Evolutionary conservation across 306 rosid species (phyloP).

Genomic region (Spatholobus suberectus): DNA sequence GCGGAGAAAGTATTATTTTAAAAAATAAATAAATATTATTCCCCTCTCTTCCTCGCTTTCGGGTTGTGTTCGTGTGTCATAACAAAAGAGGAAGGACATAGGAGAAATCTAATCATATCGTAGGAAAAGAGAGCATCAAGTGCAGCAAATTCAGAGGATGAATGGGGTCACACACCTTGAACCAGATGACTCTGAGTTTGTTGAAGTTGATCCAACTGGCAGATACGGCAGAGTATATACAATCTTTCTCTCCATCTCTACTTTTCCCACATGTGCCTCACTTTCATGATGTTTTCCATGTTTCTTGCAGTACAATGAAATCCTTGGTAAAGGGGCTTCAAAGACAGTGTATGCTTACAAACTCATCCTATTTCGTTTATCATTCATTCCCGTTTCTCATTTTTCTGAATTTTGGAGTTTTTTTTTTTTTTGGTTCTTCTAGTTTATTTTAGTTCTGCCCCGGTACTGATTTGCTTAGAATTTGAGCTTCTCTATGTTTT

Average conservation of each 20-base stretch:
- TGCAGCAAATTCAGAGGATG: conserved; percentile 51
- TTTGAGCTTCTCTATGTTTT: conserved; percentile 41
- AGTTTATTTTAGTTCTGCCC: conserved; percentile 29
- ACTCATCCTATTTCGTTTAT: conserved; percentile 17
- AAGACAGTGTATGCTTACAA: conserved; percentile 81
- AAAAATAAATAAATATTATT: conserved; percentile 37
- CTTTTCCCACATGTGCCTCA: conserved; percentile 5
- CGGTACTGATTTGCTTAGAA: conserved; percentile 41
- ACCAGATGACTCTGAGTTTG: conserved; percentile 70
- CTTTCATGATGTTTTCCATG: conserved; percentile 37
- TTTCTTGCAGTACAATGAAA: conserved; percentile 87
- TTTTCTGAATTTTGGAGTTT: neutral
- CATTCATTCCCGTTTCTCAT: no score
- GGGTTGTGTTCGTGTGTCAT: conserved; percentile 52
- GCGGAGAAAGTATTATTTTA: conserved; percentile 2
- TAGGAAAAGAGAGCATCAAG: conserved; percentile 32
- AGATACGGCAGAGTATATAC: conserved; percentile 96
- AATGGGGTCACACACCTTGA: conserved; percentile 64
- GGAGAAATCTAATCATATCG: conserved; percentile 44
- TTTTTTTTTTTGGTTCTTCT: conserved; percentile 18
- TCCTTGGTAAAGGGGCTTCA: conserved; percentile 98
- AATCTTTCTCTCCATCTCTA: conserved; percentile 28
- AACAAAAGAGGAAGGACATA: conserved; percentile 47
- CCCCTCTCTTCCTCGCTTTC: conserved; percentile 30
- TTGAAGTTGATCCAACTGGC: conserved; percentile 98